phyloP scores from a whole-genome alignment of 495 filamentous ascomycete genomes.

The Penicillium odoratum region DNA sequence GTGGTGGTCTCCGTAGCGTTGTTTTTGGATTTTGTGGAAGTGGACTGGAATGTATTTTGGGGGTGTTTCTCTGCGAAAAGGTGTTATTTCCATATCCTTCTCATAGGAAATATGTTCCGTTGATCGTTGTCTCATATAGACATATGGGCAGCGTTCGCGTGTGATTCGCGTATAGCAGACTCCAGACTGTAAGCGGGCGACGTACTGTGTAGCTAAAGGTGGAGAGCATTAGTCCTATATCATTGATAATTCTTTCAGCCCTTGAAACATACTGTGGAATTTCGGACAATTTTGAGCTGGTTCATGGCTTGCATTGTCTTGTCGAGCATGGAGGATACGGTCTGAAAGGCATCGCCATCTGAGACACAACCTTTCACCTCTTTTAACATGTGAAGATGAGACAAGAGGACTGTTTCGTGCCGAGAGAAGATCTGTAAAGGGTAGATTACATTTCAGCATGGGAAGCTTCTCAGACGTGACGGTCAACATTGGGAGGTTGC shows the following conservation, averaged over 20 bases:
- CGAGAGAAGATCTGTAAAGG: conserved; percentile 32
- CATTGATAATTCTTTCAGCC: neutral
- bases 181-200: neutral
- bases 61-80: conserved; percentile 5
- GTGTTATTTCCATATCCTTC: no score
- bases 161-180: no score
- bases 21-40: neutral
- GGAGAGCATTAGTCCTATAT: neutral
- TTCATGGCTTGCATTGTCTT: conserved; percentile 38
- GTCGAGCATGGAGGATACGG: conserved; percentile 37
- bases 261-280: conserved; percentile 33
- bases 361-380: conserved; percentile 24
- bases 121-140: no score
- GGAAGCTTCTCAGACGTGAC: neutral
- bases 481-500: neutral
- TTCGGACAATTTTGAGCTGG: conserved; percentile 36
- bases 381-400: conserved; percentile 38
- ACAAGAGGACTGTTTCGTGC: conserved; percentile 35
- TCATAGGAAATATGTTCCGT: no score
- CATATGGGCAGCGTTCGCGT: no score
- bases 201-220: conserved; percentile 25
- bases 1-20: conserved; percentile 1
- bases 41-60: neutral
- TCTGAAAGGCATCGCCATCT: conserved; percentile 26
- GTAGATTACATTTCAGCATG: neutral